Base-by-base conservation (phyloP, 1,139 yeast genomes). In the Blastobotrys buckinghamii region DNA sequence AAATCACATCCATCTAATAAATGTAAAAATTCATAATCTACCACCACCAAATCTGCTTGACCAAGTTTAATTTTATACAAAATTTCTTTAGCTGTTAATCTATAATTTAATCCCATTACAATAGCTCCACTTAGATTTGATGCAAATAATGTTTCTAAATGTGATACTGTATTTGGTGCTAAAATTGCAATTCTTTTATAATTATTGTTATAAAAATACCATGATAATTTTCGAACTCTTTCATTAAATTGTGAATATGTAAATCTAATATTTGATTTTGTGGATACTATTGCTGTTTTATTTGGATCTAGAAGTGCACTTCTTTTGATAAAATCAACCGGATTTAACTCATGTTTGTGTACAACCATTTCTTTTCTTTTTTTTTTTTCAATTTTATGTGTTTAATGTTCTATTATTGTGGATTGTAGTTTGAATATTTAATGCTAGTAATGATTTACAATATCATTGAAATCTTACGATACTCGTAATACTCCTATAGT, bases 101-200 rank as follows among this genome's bases (percentile, higher is more conserved):
- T 55, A 53, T 68, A 68, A 51, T 68, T 68, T 52, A 67, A 61
- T 8, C 70, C 69, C 55, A 66, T 60, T 37, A 64, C 60, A 39
- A 65, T 57, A 4, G 66, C 67, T 6, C 70, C 70, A 2, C 68
- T 53, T 5, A 68, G 69, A 8, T 60, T 60, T 20, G 64, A 64
- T 1, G 67, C 72, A 53, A 57, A 67, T 58, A 67, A 56, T 22
- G 68, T 59, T 48, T 67, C 71, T 30, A 68, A 58, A 46, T 66
- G 68, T 48, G 69, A 69, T 1, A 71, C 72, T n/a, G 71, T 68
- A 54, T 67, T 68, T 19, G 70, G 64, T 7, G 64, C 67, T 32
- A 68, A 53, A 30, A 68, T 59, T 9, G 70, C 71, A 16, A 68
- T 60, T 26, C 65, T 55, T 53, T 59, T 59, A 47, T 56, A 59